phyloP scores from a whole-genome alignment of 768 basidiomycete genomes.

The Xerocomellus amylosporus region DNA sequence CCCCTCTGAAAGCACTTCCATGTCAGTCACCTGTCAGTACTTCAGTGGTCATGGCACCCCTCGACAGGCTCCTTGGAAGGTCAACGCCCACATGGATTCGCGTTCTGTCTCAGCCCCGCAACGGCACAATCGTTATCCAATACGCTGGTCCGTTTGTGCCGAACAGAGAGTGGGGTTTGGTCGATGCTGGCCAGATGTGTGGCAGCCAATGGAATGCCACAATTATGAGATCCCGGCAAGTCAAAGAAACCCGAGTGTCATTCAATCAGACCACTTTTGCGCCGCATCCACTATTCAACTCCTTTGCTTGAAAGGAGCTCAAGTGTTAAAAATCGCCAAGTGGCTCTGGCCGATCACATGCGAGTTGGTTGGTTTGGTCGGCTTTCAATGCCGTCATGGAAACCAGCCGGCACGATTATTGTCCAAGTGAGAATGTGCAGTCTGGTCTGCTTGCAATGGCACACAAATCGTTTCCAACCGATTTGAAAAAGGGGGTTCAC shows the following conservation, averaged over 20 bases:
- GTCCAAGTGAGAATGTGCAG: not conserved
- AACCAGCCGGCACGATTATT: conserved; percentile 11
- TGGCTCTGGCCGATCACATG: not conserved
- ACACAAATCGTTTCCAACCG: not conserved
- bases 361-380: not conserved
- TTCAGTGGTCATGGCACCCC: not conserved
- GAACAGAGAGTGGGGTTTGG: not conserved
- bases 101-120: not conserved
- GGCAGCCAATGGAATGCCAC: conserved; percentile 4
- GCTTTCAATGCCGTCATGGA: conserved; percentile 11
- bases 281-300: not conserved
- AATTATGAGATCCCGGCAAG: not conserved
- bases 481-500: conserved; percentile 2
- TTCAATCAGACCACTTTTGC: conserved; percentile 10
- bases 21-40: not conserved
- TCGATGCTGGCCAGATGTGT: not conserved
- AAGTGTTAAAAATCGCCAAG: not conserved
- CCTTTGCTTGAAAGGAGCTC: not conserved
- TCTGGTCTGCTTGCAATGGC: not conserved
- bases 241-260: not conserved
- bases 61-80: not conserved
- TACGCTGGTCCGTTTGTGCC: not conserved
- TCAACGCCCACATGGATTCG: not conserved
- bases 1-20: not conserved
- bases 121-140: not conserved